Evolutionary conservation across 2,329 filamentous ascomycete genomes (phyloP), one percentile per base, ranked within the genome.

Genomic region (Penicillium sp.): DNA sequence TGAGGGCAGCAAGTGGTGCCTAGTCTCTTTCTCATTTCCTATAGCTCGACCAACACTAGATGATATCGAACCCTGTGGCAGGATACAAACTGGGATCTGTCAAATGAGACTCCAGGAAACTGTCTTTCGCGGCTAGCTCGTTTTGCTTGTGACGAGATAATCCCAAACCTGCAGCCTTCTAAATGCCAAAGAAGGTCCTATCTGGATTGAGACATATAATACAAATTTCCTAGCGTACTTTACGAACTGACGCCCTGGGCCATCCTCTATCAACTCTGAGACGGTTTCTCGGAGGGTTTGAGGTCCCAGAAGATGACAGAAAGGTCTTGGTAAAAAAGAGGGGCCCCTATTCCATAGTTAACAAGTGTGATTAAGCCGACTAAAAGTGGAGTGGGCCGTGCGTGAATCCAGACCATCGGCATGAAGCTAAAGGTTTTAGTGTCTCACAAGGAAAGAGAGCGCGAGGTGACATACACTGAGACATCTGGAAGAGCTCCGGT

Each of bases 31-130:
- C n/a, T 6, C 0, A 36, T 36, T 36, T 10, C 19, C 2, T 13
- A n/a, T 36, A 36, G 12, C 4, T 12, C 19, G 45, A 36, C 31
- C 2, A 25, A 25, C 5, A 1, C 15, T 2, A n/a, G 10, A 48
- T 39, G 8, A 21, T 35, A 17, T 2, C 17, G 21, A 23, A 8
- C 19, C 17, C 19, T 10, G 1, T 5, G 29, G 10, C 13, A 29
- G 2, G n/a, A 25, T 15, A 39, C 44, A 38, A n/a, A 31, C 2
- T 15, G 7, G 19, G 35, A 9, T 41, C 48, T 41, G 38, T 50
- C 25, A 58, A 36, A 33, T 41, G 33, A 50, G 49, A 25, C 27
- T 61, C 55, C 10, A 58, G 41, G 9, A 61, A 55, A 8, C 21
- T 38, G 27, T 50, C 39, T 44, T 21, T 55, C 10, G 41, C 33